Percentiles rank a stretch among this genome's conserved stretches.
Evolutionary conservation across 2,329 filamentous ascomycete genomes (phyloP).

Genomic region (Ophiostoma himal-ulmi): DNA sequence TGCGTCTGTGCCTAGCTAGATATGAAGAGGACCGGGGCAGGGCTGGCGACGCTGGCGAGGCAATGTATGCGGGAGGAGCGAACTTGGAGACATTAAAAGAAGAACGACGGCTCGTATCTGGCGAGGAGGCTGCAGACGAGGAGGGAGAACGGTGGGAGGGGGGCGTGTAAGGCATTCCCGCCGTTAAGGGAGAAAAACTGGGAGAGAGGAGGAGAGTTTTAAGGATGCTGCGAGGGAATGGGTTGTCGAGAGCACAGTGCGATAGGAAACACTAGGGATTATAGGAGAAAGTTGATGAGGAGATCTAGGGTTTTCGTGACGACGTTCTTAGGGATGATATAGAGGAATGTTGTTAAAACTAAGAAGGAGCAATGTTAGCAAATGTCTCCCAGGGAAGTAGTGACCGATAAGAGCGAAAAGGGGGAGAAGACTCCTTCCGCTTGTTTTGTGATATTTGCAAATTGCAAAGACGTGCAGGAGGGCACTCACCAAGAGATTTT

Average conservation of each 20-base stretch:
- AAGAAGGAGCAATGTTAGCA: neutral
- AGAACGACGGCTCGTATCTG: conserved; percentile 52
- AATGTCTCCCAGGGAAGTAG: neutral
- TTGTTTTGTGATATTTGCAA: neutral
- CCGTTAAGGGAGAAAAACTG: conserved; percentile 28
- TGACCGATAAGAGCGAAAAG: neutral
- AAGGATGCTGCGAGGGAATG: conserved; percentile 10
- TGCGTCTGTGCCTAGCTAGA: conserved; percentile 57
- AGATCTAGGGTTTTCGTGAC: neutral
- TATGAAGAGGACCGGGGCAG: conserved; percentile 62
- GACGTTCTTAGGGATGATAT: neutral
- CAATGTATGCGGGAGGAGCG: conserved; percentile 20
- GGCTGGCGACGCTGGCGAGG: conserved; percentile 41
- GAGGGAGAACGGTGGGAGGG: conserved; percentile 62
- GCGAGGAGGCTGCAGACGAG: conserved; percentile 52
- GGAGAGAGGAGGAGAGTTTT: neutral
- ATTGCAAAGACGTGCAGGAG: neutral
- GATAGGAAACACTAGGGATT: conserved; percentile 9
- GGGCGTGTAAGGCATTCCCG: conserved; percentile 82
- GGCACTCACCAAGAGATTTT: conserved; percentile 5
- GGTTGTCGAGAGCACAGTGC: conserved; percentile 14
- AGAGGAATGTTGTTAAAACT: neutral
- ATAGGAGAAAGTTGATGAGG: conserved; percentile 1
- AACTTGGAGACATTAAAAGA: conserved; percentile 43
- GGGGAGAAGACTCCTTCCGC: neutral